Conservation (phyloP, 2,329 filamentous ascomycete species). For the Scedosporium apiospermum region DNA sequence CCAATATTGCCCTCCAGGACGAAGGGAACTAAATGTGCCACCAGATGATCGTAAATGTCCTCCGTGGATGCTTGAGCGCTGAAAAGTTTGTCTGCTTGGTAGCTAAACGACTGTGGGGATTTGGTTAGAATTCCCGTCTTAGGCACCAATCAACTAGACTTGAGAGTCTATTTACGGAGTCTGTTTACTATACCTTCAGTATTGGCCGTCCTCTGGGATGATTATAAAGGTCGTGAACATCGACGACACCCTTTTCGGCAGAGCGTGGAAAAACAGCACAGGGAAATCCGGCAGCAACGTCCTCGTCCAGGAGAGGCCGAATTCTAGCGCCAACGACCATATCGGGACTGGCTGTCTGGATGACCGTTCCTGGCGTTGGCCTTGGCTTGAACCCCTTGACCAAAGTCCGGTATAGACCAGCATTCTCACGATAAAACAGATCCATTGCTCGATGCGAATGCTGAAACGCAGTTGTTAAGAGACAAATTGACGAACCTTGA, state of each 20-base stretch:
- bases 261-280: constrained; percentile 17
- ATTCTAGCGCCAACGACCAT: constrained; percentile 27
- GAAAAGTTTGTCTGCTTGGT: background rate
- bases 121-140: no score
- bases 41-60: constrained; percentile 6
- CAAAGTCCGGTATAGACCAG: background rate
- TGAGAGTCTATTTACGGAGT: constrained; percentile 8
- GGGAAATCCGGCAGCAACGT: constrained; percentile 19
- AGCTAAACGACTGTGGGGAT: background rate
- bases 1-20: constrained; percentile 35
- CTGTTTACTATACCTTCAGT: constrained; percentile 20
- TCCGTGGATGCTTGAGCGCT: background rate
- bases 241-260: constrained; percentile 15
- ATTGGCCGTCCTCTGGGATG: constrained; percentile 20
- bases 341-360: constrained; percentile 9
- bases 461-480: no score
- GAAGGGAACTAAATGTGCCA: constrained; percentile 32
- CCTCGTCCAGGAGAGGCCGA: constrained; percentile 25
- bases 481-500: no score
- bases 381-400: background rate
- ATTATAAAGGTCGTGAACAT: constrained; percentile 27
- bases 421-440: background rate
- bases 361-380: background rate
- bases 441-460: background rate
- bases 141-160: background rate